Conservation (phyloP, 805 yeast genomes). For the Kazachstania kunashirensis region DNA sequence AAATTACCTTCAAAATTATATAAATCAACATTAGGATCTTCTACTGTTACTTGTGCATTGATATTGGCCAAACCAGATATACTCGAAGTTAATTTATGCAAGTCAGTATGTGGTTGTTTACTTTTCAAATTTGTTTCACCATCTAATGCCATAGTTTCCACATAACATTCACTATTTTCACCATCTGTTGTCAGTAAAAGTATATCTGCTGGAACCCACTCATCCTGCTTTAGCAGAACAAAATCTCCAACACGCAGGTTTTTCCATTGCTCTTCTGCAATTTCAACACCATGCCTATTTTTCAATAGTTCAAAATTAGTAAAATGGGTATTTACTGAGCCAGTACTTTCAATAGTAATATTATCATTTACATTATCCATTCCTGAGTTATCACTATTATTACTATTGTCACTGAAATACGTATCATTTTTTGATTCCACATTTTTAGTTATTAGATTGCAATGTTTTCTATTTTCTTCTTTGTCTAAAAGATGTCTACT, state of each 20-base stretch:
- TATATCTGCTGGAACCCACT: constrained; percentile 92
- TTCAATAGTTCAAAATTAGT: constrained; percentile 15
- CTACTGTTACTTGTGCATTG: constrained; percentile 52
- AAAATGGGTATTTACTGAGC: constrained; percentile 12
- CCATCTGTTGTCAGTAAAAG: constrained; percentile 59
- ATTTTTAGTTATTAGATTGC: constrained; percentile 31
- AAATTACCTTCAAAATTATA: constrained; percentile 85
- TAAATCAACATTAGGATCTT: constrained; percentile 86
- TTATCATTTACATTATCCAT: not conserved
- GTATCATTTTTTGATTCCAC: not conserved
- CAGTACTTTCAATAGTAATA: not conserved
- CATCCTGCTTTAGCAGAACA: constrained; percentile 61
- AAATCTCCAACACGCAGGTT: constrained; percentile 82
- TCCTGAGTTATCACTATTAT: not conserved
- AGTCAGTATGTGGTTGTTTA: constrained; percentile 53
- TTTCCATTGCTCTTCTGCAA: constrained; percentile 48
- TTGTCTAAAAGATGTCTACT: constrained; percentile 77
- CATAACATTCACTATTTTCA: constrained; percentile 52
- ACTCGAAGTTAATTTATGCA: constrained; percentile 42
- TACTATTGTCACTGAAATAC: not conserved
- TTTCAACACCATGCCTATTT: constrained; percentile 15
- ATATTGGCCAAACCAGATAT: constrained; percentile 43
- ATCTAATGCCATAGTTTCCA: constrained; percentile 95
- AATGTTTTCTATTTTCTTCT: constrained; percentile 60
- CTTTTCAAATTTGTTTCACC: constrained; percentile 92